These are phyloP conservation scores for Podosphaera leucotricha DNA, from an alignment of 2,329 filamentous ascomycete genomes.

Conservation along the genomic window DNA sequence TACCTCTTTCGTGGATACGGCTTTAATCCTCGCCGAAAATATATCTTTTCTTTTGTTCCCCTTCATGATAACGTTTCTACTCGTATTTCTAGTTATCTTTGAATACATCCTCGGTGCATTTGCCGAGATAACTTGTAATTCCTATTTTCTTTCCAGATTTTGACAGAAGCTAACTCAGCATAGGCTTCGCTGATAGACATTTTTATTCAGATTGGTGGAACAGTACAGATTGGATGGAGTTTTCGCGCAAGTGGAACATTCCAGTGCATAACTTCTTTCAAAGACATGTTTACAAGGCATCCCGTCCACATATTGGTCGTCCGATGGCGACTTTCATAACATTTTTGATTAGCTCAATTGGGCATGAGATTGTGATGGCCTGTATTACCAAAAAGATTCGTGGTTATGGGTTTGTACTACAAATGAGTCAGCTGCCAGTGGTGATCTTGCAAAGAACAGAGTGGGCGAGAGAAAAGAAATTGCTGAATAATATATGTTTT, in stretches of 20 bases:
- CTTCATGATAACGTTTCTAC: constrained; percentile 86
- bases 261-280: constrained; percentile 90
- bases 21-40: constrained; percentile 66
- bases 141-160: background rate
- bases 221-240: constrained; percentile 79
- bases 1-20: constrained; percentile 34
- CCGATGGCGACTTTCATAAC: constrained; percentile 66
- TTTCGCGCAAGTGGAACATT: constrained; percentile 92
- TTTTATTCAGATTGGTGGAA: constrained; percentile 72
- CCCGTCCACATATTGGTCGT: constrained; percentile 51
- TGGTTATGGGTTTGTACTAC: constrained; percentile 78
- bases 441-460: constrained; percentile 70
- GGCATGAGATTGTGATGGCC: constrained; percentile 89
- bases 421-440: constrained; percentile 94
- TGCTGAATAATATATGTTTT: constrained; percentile 74
- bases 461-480: constrained; percentile 48
- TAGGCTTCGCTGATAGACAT: constrained; percentile 62
- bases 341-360: constrained; percentile 70
- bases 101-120: constrained; percentile 90
- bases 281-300: constrained; percentile 78
- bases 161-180: background rate
- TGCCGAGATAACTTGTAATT: constrained; percentile 57
- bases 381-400: constrained; percentile 94
- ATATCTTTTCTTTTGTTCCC: constrained; percentile 84
- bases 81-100: constrained; percentile 96